Conservation (phyloP, 176 grass and related monocot species). For the Stipa capillata region DNA sequence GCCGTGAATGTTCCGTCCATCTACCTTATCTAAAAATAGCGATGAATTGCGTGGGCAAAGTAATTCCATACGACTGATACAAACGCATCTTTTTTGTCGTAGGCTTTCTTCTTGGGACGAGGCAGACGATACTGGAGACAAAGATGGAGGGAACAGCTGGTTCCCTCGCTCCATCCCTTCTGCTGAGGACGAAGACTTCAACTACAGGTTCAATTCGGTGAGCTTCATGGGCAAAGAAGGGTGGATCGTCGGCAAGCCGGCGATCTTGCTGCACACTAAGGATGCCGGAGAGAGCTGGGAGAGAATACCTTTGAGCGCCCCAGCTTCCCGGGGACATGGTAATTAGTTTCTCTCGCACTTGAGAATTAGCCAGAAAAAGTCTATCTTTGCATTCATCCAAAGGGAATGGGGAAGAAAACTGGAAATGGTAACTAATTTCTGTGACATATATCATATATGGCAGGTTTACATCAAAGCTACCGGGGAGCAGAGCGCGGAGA, state of each 20-base stretch:
- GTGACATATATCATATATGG: too few species aligned
- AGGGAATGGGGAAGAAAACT: not conserved
- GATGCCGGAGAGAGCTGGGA: constrained; percentile 94
- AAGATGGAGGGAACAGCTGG: constrained; percentile 79
- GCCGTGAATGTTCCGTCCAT: not conserved
- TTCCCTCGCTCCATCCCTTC: constrained; percentile 76
- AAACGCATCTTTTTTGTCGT: not conserved
- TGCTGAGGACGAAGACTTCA: constrained; percentile 95
- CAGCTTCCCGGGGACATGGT: constrained; percentile 96
- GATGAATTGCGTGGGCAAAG: too few species aligned
- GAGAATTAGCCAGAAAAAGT: too few species aligned
- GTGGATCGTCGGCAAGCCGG: constrained; percentile 93
- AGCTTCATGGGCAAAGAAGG: constrained; percentile 94
- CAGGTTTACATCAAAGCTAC: constrained; percentile 97
- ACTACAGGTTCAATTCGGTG: constrained; percentile 93
- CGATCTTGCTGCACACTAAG: constrained; percentile 80
- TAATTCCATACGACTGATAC: not conserved
- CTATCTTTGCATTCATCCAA: not conserved
- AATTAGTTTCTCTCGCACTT: not conserved
- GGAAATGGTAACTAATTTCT: not conserved
- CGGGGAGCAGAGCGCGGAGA: constrained; percentile 86
- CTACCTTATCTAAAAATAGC: too few species aligned
- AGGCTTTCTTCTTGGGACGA: constrained; percentile 90
- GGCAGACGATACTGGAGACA: constrained; percentile 87
- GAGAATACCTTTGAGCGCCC: constrained; percentile 80